These are phyloP conservation scores for Auriscalpium microsporum DNA, from an alignment of 768 basidiomycete genomes.

Conservation along the genomic window DNA sequence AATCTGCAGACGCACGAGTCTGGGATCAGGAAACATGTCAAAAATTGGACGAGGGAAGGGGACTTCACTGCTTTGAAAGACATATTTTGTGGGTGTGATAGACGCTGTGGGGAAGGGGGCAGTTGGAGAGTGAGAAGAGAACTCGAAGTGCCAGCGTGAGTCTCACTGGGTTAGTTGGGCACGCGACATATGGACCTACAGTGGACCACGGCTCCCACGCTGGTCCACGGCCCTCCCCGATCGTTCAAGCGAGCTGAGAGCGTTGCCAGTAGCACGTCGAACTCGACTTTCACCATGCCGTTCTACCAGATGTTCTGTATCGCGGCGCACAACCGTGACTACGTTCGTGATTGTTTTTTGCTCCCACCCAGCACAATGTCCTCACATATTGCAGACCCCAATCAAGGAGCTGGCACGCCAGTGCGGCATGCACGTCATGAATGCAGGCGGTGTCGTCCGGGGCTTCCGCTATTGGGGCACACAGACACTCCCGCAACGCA, in stretches of 20 bases:
- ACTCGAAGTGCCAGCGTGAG: constrained; percentile 1
- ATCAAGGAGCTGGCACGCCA: constrained; percentile 69
- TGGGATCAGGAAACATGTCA: neutral
- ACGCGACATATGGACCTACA: neutral
- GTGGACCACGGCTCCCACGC: neutral
- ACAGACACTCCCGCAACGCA: constrained; percentile 60
- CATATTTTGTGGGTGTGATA: constrained; percentile 31
- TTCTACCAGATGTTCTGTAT: constrained; percentile 86
- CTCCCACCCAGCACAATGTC: neutral
- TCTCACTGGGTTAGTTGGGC: neutral
- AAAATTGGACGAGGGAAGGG: neutral
- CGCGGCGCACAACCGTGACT: constrained; percentile 64
- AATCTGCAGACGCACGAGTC: constrained; percentile 28
- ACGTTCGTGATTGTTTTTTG: constrained; percentile 36
- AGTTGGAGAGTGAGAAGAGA: neutral
- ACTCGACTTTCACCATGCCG: constrained; percentile 48
- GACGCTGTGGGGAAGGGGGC: constrained; percentile 3
- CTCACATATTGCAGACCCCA: constrained; percentile 42
- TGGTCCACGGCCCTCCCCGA: neutral
- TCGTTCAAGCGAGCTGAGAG: neutral
- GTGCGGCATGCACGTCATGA: constrained; percentile 63
- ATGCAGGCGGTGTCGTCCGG: constrained; percentile 77
- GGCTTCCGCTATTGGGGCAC: constrained; percentile 70
- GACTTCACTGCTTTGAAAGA: constrained; percentile 66
- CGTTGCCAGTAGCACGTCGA: neutral